A percentile compares a stretch with the other conserved stretches of the same genome.
phyloP scores from a whole-genome alignment of 768 basidiomycete species.

The Guyanaporus albipodus region DNA sequence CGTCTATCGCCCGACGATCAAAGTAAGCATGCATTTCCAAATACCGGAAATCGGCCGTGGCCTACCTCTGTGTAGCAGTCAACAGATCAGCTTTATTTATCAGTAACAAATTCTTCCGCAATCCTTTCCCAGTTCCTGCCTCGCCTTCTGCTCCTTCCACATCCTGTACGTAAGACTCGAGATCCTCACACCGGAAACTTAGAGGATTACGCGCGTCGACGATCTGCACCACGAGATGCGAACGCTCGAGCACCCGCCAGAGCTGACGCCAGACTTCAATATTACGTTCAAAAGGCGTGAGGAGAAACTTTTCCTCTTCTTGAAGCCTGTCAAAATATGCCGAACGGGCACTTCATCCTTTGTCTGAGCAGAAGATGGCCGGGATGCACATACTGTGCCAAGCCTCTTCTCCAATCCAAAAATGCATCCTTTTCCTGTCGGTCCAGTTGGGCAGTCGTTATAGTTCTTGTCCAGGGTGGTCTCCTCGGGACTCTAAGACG shows the following conservation, averaged over 20 bases:
- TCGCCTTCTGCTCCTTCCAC: slow-evolving; percentile 82
- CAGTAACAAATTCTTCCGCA: slow-evolving; percentile 72
- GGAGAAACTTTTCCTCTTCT: slow-evolving; percentile 79
- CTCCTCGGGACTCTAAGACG: slow-evolving; percentile 84
- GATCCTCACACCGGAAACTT: slow-evolving; percentile 86
- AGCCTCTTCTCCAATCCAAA: slow-evolving; percentile 86
- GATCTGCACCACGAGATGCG: slow-evolving; percentile 92
- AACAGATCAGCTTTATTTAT: slow-evolving; percentile 97
- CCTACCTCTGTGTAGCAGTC: slow-evolving; percentile 79
- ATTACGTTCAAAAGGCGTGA: slow-evolving; percentile 96
- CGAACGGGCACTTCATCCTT: background rate
- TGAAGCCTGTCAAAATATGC: slow-evolving; percentile 55
- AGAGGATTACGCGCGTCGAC: slow-evolving; percentile 96
- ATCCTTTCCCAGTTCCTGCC: slow-evolving; percentile 67
- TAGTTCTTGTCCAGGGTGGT: slow-evolving; percentile 83
- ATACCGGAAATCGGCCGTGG: background rate
- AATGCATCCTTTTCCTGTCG: slow-evolving; percentile 87
- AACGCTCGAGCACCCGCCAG: slow-evolving; percentile 95
- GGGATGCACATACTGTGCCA: slow-evolving; percentile 71
- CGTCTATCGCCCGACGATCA: slow-evolving; percentile 47
- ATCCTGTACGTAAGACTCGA: slow-evolving; percentile 82
- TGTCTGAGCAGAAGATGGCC: background rate
- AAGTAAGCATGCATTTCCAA: background rate
- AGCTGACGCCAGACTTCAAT: slow-evolving; percentile 98
- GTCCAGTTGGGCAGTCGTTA: slow-evolving; percentile 77